Base-by-base conservation (phyloP, 805 yeast species). In the Isabelozyma pseudorhagii region DNA sequence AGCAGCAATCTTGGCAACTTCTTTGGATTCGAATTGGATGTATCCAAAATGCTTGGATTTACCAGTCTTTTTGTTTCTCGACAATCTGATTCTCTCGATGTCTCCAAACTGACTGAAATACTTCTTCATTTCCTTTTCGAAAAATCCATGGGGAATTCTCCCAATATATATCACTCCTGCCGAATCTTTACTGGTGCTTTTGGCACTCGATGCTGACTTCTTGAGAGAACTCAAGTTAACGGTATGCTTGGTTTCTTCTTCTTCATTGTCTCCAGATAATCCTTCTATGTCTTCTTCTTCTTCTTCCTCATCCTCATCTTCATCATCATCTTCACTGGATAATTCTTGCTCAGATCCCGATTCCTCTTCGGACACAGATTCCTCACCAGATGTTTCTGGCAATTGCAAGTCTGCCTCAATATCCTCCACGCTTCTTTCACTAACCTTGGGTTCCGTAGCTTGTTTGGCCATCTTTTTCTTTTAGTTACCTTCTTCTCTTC, bases 41-140 rank as follows among this genome's bases (percentile, higher is more conserved):
- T 89, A 93, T 6, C 91, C 98, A 67, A 84, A 93, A 66, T 91
- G 97, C 71, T 90, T 92, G 13, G 96, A 84, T 48, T 84, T 83
- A 43, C 98, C 98, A 5, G 96, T 85, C 62, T 85, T 87, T 68
- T 87, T 91, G 74, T 89, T 93, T 64, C 97, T 82, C 42, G 97
- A 89, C 47, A 94, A 70, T 58, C 92, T 83, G 49, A 91, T 78
- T 57, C 89, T 83, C 43, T 82, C 76, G 51, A 94, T 84, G 39
- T 81, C 85, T 53, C 99, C 99, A 71, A 94, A 94, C 72, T 94
- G 99, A 44, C 81, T 70, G 66, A 94, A 93, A 70, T 94, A 94
- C 61, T 82, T 81, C 53, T 79, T 79, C 76, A 87, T 74, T 66
- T 88, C 93, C 39, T 70, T 76, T 69, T 94, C 98, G 60, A 90